phyloP scores from a whole-genome alignment of 257 asterid species.

The Primulina eburnea region DNA sequence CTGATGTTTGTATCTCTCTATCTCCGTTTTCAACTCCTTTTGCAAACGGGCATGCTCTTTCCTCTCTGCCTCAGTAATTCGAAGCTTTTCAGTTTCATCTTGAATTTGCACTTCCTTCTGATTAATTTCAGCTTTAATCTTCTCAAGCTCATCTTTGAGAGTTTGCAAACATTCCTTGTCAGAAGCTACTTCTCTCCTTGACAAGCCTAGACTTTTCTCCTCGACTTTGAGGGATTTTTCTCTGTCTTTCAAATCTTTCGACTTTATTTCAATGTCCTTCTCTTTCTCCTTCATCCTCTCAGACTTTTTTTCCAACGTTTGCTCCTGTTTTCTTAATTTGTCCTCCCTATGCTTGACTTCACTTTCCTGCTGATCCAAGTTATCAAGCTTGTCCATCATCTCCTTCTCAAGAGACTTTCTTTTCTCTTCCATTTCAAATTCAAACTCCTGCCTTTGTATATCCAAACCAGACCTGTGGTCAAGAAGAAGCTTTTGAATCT shows the following conservation, averaged over 20 bases:
- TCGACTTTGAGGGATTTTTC: slow-evolving; percentile 60
- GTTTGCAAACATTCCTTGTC: slow-evolving; percentile 49
- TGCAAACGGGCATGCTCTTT: slow-evolving; percentile 49
- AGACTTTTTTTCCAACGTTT: slow-evolving; percentile 53
- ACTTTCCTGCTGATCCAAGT: slow-evolving; percentile 47
- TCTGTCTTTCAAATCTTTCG: slow-evolving; percentile 58
- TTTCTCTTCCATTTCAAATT: slow-evolving; percentile 51
- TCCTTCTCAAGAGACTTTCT: slow-evolving; percentile 53
- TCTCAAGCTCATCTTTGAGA: slow-evolving; percentile 53
- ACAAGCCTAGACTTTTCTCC: slow-evolving; percentile 44
- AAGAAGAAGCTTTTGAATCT: slow-evolving; percentile 68
- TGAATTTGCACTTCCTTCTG: slow-evolving; percentile 44
- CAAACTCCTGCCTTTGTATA: slow-evolving; percentile 49
- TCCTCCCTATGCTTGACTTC: slow-evolving; percentile 66
- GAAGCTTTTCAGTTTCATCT: slow-evolving; percentile 52
- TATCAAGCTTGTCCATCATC: slow-evolving; percentile 42
- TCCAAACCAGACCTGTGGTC: slow-evolving; percentile 52
- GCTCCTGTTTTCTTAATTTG: slow-evolving; percentile 61
- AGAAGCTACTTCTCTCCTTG: slow-evolving; percentile 40
- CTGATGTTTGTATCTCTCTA: slow-evolving; percentile 53
- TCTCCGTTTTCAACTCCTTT: slow-evolving; percentile 62
- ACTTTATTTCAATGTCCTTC: slow-evolving; percentile 51
- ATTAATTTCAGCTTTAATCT: slow-evolving; percentile 51
- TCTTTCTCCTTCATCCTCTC: slow-evolving; percentile 73
- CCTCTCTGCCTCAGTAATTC: slow-evolving; percentile 51